phyloP scores from a whole-genome alignment of 1,139 yeast genomes.

The Hansenula lynferdii region DNA sequence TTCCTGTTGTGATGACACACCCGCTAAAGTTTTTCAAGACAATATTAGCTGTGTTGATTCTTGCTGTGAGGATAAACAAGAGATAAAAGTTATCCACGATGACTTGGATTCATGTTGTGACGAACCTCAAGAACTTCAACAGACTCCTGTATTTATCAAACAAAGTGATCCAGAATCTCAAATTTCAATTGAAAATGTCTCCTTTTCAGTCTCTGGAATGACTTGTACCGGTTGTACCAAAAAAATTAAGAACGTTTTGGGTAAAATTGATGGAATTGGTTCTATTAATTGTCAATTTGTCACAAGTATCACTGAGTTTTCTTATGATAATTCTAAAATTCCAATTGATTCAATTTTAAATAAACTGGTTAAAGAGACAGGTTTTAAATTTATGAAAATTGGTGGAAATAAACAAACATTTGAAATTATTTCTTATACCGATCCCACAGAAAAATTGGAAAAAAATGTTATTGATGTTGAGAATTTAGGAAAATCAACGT shows the following conservation, averaged over 20 bases:
- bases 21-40: background rate
- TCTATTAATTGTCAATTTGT: constrained; percentile 23
- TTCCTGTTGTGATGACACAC: no score
- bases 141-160: no score
- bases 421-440: background rate
- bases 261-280: constrained; percentile 36
- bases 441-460: background rate
- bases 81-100: background rate
- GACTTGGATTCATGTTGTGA: background rate
- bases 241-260: constrained; percentile 43
- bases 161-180: background rate
- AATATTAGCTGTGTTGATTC: background rate
- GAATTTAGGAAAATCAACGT: no score
- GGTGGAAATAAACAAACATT: background rate
- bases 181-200: constrained; percentile 3
- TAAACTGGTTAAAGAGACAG: background rate
- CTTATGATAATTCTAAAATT: background rate
- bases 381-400: background rate
- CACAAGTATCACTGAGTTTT: constrained; percentile 33
- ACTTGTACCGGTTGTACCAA: constrained; percentile 59
- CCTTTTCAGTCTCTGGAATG: constrained; percentile 48
- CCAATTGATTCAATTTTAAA: background rate
- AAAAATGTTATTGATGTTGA: no score
- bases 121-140: background rate
- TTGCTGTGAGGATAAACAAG: background rate